phyloP scores from a whole-genome alignment of 805 yeast species.

The Sungouiozyma intestinalis region DNA sequence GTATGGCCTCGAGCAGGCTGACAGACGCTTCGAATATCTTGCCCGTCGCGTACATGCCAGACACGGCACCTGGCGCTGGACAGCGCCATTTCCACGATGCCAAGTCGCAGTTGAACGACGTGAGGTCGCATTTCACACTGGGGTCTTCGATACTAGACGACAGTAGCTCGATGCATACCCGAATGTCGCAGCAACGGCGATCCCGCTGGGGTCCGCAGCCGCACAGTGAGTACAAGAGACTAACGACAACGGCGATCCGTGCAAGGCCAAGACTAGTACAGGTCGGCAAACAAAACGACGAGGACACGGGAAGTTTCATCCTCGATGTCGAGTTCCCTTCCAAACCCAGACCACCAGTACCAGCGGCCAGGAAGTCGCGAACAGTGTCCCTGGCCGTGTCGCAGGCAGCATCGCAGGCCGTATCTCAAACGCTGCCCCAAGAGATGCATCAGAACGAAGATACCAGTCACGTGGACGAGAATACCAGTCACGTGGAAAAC shows the following conservation, averaged over 20 bases:
- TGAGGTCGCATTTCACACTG: conserved; percentile 29
- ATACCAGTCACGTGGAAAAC: no score
- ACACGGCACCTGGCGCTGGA: conserved; percentile 44
- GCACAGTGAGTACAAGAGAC: neutral
- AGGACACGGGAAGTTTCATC: conserved; percentile 23
- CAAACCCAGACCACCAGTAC: conserved; percentile 4
- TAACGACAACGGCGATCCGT: conserved; percentile 56
- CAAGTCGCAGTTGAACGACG: conserved; percentile 9
- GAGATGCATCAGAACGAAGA: no score
- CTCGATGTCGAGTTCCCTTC: conserved; percentile 20
- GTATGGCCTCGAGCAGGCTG: conserved; percentile 51
- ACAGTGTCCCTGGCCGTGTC: no score
- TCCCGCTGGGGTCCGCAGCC: conserved; percentile 2
- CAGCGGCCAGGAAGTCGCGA: neutral
- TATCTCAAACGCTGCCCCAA: no score
- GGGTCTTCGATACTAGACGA: conserved; percentile 37
- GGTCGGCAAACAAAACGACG: conserved; percentile 15
- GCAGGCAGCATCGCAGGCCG: no score
- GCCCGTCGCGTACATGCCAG: conserved; percentile 91
- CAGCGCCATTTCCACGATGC: neutral
- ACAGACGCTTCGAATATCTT: conserved; percentile 80
- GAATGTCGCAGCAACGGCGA: neutral
- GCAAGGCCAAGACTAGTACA: conserved; percentile 61
- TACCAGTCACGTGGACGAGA: no score
- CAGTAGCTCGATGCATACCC: conserved; percentile 17